phyloP scores from a whole-genome alignment of 2,329 filamentous ascomycete genomes.

The Colletotrichum sp. region DNA sequence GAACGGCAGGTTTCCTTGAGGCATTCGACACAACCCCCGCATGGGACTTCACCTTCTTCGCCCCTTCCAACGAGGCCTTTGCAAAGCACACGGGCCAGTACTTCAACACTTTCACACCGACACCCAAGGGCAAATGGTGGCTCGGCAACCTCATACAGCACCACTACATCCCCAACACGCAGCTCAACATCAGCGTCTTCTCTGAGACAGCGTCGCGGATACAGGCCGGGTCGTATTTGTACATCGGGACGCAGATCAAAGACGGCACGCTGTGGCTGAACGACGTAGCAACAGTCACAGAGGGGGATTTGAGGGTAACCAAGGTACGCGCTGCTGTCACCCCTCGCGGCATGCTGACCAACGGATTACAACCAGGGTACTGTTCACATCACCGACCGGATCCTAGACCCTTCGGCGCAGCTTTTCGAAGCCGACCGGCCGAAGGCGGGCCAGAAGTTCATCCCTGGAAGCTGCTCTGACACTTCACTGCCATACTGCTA shows the following conservation, averaged over 20 bases:
- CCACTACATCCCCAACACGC: slow-evolving; percentile 29
- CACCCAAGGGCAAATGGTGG: slow-evolving; percentile 32
- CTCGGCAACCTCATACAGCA: slow-evolving; percentile 29
- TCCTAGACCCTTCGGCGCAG: slow-evolving; percentile 29
- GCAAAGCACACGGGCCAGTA: slow-evolving; percentile 29
- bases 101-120: slow-evolving; percentile 27
- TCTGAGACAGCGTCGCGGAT: slow-evolving; percentile 25
- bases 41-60: slow-evolving; percentile 36
- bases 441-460: slow-evolving; percentile 26
- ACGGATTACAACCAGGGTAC: slow-evolving; percentile 21
- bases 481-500: slow-evolving; percentile 29
- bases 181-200: slow-evolving; percentile 24
- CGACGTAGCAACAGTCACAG: slow-evolving; percentile 23
- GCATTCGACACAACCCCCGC: slow-evolving; percentile 30
- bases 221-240: slow-evolving; percentile 29
- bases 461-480: slow-evolving; percentile 31
- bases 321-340: not conserved
- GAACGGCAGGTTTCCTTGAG: slow-evolving; percentile 27
- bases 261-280: slow-evolving; percentile 26
- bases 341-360: not conserved
- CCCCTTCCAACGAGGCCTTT: slow-evolving; percentile 33
- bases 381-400: slow-evolving; percentile 28
- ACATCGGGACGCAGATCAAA: slow-evolving; percentile 25
- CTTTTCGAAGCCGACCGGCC: slow-evolving; percentile 28
- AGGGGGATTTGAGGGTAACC: not conserved